Percentiles rank a stretch among this genome's conserved stretches.
Conservation (phyloP, 345 rosid genomes). For the Populus euphratica region DNA sequence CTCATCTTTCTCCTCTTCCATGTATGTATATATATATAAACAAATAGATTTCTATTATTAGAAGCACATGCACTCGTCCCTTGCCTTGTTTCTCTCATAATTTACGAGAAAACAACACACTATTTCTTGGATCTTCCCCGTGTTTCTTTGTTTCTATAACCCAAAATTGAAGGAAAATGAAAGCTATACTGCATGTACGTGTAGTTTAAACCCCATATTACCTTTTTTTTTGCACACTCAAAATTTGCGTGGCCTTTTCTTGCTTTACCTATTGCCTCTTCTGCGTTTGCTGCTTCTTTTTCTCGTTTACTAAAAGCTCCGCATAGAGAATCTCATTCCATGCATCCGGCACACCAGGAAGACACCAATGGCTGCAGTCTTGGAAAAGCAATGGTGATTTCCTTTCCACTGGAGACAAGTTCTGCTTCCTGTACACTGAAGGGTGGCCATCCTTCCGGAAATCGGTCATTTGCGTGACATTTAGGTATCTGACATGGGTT, state of each 20-base stretch:
- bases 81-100: background rate
- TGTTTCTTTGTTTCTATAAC: constrained; percentile 16
- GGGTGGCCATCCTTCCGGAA: constrained; percentile 95
- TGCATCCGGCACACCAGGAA: constrained; percentile 89
- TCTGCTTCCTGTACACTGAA: constrained; percentile 67
- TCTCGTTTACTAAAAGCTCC: constrained; percentile 54
- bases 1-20: background rate
- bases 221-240: background rate
- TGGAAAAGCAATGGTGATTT: constrained; percentile 49
- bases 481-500: constrained; percentile 72
- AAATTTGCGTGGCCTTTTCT: background rate
- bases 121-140: constrained; percentile 12
- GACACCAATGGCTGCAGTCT: constrained; percentile 99
- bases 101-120: background rate
- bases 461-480: constrained; percentile 78
- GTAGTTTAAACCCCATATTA: background rate
- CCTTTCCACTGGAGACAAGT: constrained; percentile 42
- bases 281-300: constrained; percentile 39
- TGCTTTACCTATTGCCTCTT: constrained; percentile 35
- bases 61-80: background rate
- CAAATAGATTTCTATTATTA: background rate
- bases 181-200: constrained; percentile 16
- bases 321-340: constrained; percentile 93
- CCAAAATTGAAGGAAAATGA: constrained; percentile 2
- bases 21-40: background rate